phyloP scores from a whole-genome alignment of 2,329 filamentous ascomycete genomes.

The Botryotinia convoluta region DNA sequence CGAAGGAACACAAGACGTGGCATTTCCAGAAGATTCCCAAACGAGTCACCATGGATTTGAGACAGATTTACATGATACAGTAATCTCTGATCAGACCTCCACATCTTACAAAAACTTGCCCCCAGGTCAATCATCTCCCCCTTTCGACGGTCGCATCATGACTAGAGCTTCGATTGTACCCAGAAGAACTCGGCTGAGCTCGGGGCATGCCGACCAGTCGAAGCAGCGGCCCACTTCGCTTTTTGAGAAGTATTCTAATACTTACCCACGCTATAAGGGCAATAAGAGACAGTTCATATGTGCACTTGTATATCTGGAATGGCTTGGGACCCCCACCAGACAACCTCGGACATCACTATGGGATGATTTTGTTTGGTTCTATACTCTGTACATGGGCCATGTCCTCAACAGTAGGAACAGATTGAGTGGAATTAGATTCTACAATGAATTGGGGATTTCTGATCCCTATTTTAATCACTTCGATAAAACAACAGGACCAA shows the following conservation, averaged over 20 bases:
- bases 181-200: background rate
- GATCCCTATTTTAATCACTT: slow-evolving; percentile 3
- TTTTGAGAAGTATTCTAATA: slow-evolving; percentile 42
- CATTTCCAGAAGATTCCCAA: background rate
- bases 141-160: background rate
- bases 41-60: background rate
- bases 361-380: slow-evolving; percentile 52
- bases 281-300: slow-evolving; percentile 45
- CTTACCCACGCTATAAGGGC: slow-evolving; percentile 47
- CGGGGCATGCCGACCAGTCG: background rate
- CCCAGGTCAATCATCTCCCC: background rate
- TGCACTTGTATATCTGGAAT: slow-evolving; percentile 46
- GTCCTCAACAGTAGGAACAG: background rate
- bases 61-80: background rate
- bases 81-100: background rate
- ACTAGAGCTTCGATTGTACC: background rate
- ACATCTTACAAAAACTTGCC: background rate
- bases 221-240: background rate
- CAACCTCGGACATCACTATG: slow-evolving; percentile 46
- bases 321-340: slow-evolving; percentile 38
- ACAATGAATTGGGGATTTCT: background rate
- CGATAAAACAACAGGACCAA: background rate
- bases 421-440: slow-evolving; percentile 7
- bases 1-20: background rate
- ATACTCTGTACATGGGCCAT: slow-evolving; percentile 40